phyloP scores from a whole-genome alignment of 192 early-diverging fungal genomes.

The Backusella parvicylindrica region DNA sequence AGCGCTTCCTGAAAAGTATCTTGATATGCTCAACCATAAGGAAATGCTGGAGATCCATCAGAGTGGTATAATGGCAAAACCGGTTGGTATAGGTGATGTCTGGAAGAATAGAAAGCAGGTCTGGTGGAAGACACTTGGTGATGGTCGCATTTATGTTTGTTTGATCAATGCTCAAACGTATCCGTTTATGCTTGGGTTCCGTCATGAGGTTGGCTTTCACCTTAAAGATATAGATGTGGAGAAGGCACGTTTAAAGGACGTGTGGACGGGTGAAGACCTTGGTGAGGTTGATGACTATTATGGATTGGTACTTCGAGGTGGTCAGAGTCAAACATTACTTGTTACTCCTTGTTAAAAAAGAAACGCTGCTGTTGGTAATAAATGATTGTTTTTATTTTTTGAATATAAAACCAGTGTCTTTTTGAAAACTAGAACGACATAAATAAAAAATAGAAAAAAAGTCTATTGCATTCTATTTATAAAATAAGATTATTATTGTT shows the following conservation, averaged over 20 bases:
- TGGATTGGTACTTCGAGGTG: slow-evolving; percentile 4
- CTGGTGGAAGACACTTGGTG: slow-evolving; percentile 25
- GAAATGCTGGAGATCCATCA: slow-evolving; percentile 27
- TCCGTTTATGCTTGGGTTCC: slow-evolving; percentile 8
- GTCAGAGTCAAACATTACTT: slow-evolving; percentile 19
- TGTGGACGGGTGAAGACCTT: slow-evolving; percentile 21
- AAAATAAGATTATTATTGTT: too few relatives aligned
- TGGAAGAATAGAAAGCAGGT: slow-evolving; percentile 26
- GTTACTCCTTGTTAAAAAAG: not conserved
- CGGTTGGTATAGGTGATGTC: slow-evolving; percentile 14
- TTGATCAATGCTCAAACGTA: slow-evolving; percentile 23
- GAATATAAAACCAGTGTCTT: too few relatives aligned
- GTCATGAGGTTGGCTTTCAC: slow-evolving; percentile 1
- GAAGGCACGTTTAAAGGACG: slow-evolving; percentile 19
- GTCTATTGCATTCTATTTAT: too few relatives aligned
- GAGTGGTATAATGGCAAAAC: slow-evolving; percentile 23
- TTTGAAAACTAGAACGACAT: too few relatives aligned
- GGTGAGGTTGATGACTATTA: not conserved
- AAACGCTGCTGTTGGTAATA: not conserved
- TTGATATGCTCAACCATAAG: slow-evolving; percentile 22
- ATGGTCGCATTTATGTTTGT: slow-evolving; percentile 21
- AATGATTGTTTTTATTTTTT: not conserved
- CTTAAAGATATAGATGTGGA: slow-evolving; percentile 16
- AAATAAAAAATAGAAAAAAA: too few relatives aligned
- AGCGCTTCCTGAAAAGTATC: slow-evolving; percentile 21